Conservation (phyloP, 257 asterid species). For the Phtheirospermum japonicum region DNA sequence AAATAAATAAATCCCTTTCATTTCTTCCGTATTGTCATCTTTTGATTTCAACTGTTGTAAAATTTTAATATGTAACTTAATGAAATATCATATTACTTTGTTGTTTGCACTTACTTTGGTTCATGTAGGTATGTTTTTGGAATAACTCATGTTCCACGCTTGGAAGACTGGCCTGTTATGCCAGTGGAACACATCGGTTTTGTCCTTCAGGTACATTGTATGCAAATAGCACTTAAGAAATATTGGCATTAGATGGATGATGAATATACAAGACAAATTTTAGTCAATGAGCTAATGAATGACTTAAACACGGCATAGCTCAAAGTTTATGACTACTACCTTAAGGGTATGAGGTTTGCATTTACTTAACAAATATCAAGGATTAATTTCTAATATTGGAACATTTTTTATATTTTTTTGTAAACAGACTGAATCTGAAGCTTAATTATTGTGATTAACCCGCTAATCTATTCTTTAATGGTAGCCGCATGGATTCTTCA, state of each 20-base stretch:
- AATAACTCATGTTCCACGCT: conserved; percentile 89
- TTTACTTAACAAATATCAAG: too few species aligned
- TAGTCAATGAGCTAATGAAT: too few species aligned
- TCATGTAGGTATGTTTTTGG: conserved; percentile 83
- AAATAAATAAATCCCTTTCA: too few species aligned
- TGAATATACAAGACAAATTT: too few species aligned
- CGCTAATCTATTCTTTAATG: neutral
- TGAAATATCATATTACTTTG: conserved; percentile 7
- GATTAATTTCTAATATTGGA: too few species aligned
- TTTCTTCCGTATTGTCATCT: too few species aligned
- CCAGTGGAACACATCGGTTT: conserved; percentile 93
- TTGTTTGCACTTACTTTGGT: conserved; percentile 17
- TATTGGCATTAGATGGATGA: neutral
- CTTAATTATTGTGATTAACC: neutral
- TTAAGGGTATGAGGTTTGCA: too few species aligned
- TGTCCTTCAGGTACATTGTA: conserved; percentile 69
- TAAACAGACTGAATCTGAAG: neutral
- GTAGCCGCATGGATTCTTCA: conserved; percentile 96
- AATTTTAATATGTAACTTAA: conserved; percentile 6
- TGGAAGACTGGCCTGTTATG: conserved; percentile 99
- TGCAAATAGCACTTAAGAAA: neutral
- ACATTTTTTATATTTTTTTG: neutral
- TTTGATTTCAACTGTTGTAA: conserved; percentile 7
- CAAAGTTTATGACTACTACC: too few species aligned
- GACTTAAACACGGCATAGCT: too few species aligned